These are phyloP conservation scores for Metarhizium guizhouense DNA, from an alignment of 2,329 filamentous ascomycete genomes.

Conservation along the genomic window DNA sequence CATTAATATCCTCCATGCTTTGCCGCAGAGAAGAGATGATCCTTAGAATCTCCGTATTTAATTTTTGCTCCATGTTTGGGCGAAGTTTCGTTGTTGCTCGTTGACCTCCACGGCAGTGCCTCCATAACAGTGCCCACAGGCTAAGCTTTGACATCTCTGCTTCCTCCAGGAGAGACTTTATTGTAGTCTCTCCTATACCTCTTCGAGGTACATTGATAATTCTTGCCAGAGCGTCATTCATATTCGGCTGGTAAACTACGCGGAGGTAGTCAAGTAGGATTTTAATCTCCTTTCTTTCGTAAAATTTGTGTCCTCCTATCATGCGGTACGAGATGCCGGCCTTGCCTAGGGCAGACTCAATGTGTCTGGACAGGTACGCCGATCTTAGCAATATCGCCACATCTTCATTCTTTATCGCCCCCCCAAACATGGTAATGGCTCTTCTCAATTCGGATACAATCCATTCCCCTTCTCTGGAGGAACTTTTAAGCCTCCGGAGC, in stretches of 20 bases:
- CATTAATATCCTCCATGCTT: slow-evolving; percentile 18
- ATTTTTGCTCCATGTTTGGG: slow-evolving; percentile 41
- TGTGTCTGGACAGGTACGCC: slow-evolving; percentile 71
- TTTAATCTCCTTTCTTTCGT: slow-evolving; percentile 84
- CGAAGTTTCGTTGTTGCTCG: slow-evolving; percentile 39
- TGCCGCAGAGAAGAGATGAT: slow-evolving; percentile 26
- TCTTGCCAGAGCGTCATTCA: slow-evolving; percentile 76
- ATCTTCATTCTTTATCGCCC: slow-evolving; percentile 65
- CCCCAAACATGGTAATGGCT: slow-evolving; percentile 59
- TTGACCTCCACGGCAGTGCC: slow-evolving; percentile 42
- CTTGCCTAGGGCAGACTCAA: slow-evolving; percentile 74
- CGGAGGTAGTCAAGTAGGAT: slow-evolving; percentile 80
- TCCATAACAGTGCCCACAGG: slow-evolving; percentile 64
- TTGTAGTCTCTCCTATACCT: slow-evolving; percentile 70
- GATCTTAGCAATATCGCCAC: slow-evolving; percentile 84
- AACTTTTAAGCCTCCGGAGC: slow-evolving; percentile 62
- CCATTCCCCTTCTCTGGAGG: slow-evolving; percentile 74
- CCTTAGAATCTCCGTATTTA: slow-evolving; percentile 40
- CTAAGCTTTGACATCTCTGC: slow-evolving; percentile 61
- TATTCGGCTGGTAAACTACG: slow-evolving; percentile 73
- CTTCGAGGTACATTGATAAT: slow-evolving; percentile 80
- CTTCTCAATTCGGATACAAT: slow-evolving; percentile 77
- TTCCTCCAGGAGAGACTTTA: slow-evolving; percentile 66
- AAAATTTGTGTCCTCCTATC: slow-evolving; percentile 85
- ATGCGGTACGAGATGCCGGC: slow-evolving; percentile 82